These are phyloP conservation scores for Pseudogymnoascus verrucosus DNA, from an alignment of 2,329 filamentous ascomycete genomes.

Conservation along the genomic window DNA sequence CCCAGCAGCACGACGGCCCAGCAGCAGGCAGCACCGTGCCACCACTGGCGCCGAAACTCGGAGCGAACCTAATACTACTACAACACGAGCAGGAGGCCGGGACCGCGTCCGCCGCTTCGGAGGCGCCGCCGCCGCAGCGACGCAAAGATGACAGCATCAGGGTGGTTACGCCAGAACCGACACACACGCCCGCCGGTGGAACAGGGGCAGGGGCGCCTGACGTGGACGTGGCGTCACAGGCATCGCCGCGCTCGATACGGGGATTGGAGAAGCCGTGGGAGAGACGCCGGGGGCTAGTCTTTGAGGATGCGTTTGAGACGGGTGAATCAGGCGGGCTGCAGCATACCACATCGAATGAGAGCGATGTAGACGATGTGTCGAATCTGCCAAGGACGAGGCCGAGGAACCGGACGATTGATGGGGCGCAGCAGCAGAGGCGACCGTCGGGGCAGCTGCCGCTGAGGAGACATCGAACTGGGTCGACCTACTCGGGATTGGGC, in stretches of 20 bases:
- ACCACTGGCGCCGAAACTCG: not conserved
- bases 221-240: conserved; percentile 31
- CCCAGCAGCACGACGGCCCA: conserved; percentile 22
- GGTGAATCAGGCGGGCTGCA: conserved; percentile 15
- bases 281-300: conserved; percentile 51
- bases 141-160: conserved; percentile 43
- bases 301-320: conserved; percentile 49
- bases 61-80: not conserved
- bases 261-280: conserved; percentile 32
- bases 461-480: not conserved
- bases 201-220: conserved; percentile 1
- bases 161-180: conserved; percentile 3
- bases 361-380: not conserved
- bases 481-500: not conserved
- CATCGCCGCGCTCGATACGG: conserved; percentile 41
- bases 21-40: conserved; percentile 25
- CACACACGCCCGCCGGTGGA: not conserved
- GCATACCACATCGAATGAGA: not conserved
- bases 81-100: conserved; percentile 11
- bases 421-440: conserved; percentile 37
- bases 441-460: not conserved
- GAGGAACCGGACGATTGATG: conserved; percentile 44
- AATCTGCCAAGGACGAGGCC: not conserved
- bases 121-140: conserved; percentile 42
- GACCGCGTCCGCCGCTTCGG: conserved; percentile 44